Evolutionary conservation across 1,284 basidiomycete species (phyloP).

Genomic region (Marasmius sp.): DNA sequence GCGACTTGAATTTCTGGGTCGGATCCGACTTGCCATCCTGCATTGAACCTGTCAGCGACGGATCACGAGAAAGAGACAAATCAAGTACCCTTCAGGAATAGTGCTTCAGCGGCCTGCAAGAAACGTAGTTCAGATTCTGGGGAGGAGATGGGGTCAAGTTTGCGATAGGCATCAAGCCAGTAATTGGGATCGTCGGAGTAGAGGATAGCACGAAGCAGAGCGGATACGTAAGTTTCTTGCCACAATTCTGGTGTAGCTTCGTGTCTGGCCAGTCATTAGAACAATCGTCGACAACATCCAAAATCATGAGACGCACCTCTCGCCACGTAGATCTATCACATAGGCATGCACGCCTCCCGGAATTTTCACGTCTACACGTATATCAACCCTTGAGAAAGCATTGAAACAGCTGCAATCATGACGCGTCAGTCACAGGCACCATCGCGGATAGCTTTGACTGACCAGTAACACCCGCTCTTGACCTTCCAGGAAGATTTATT

Average conservation of each 20-base stretch:
- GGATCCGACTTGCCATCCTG: slow-evolving; percentile 97
- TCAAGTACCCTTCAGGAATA: slow-evolving; percentile 82
- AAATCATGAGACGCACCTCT: slow-evolving; percentile 60
- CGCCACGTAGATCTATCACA: slow-evolving; percentile 91
- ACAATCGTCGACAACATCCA: not conserved
- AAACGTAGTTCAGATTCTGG: slow-evolving; percentile 90
- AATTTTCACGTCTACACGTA: slow-evolving; percentile 97
- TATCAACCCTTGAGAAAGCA: slow-evolving; percentile 95
- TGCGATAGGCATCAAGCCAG: slow-evolving; percentile 90
- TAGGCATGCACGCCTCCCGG: slow-evolving; percentile 97
- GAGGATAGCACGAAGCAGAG: slow-evolving; percentile 86
- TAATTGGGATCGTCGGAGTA: slow-evolving; percentile 96
- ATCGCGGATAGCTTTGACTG: slow-evolving; percentile 25
- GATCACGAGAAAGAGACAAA: not conserved
- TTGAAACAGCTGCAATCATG: slow-evolving; percentile 82
- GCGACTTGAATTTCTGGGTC: slow-evolving; percentile 99
- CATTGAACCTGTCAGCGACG: not conserved
- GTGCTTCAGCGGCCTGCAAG: slow-evolving; percentile 85
- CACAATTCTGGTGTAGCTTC: slow-evolving; percentile 92
- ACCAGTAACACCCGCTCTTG: slow-evolving; percentile 93
- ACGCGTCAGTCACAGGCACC: not conserved
- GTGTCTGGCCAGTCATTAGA: slow-evolving; percentile 52
- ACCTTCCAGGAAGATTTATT: slow-evolving; percentile 90
- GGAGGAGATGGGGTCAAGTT: slow-evolving; percentile 91
- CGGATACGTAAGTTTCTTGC: slow-evolving; percentile 97